Evolutionary conservation across 2,329 filamentous ascomycete genomes (phyloP).

Genomic region (Neocucurbitaria cava): DNA sequence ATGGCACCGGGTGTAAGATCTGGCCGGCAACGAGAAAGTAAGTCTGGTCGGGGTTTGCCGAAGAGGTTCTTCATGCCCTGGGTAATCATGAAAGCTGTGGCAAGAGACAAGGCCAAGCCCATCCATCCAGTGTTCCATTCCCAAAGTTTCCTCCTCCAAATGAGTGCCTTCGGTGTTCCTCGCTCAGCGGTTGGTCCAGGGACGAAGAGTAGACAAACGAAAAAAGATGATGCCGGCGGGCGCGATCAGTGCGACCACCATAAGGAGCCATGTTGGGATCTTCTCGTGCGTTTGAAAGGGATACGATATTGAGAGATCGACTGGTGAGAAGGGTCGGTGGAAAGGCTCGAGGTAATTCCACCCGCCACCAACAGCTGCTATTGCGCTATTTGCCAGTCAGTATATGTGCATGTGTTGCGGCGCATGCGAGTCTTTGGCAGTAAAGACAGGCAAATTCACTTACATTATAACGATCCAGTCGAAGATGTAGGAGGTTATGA

Average conservation of each 20-base stretch:
- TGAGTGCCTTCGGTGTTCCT: conserved; percentile 66
- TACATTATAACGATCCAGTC: conserved; percentile 77
- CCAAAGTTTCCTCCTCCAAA: conserved; percentile 87
- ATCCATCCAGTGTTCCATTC: conserved; percentile 88
- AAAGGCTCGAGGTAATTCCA: conserved; percentile 69
- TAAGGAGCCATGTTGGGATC: conserved; percentile 70
- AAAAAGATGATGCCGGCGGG: conserved; percentile 72
- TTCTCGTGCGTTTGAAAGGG: conserved; percentile 75
- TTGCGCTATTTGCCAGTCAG: conserved; percentile 51
- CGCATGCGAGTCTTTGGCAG: too few species aligned
- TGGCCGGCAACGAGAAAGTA: conserved; percentile 75
- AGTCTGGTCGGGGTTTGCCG: conserved; percentile 69
- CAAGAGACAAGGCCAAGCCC: conserved; percentile 76
- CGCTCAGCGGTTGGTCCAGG: conserved; percentile 73
- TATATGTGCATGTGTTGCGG: neutral
- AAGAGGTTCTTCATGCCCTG: conserved; percentile 81
- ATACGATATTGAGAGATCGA: conserved; percentile 80
- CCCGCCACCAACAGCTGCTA: conserved; percentile 65
- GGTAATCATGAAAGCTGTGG: conserved; percentile 79
- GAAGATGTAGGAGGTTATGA: conserved; percentile 71
- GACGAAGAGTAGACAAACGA: conserved; percentile 73
- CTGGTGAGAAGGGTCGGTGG: conserved; percentile 73
- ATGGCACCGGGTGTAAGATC: conserved; percentile 64
- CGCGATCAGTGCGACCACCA: conserved; percentile 67
- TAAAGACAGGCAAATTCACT: conserved; percentile 21